Evolutionary conservation across 202 grass and related monocot genomes (phyloP).

Genomic region (Brachypodium distachyon): DNA sequence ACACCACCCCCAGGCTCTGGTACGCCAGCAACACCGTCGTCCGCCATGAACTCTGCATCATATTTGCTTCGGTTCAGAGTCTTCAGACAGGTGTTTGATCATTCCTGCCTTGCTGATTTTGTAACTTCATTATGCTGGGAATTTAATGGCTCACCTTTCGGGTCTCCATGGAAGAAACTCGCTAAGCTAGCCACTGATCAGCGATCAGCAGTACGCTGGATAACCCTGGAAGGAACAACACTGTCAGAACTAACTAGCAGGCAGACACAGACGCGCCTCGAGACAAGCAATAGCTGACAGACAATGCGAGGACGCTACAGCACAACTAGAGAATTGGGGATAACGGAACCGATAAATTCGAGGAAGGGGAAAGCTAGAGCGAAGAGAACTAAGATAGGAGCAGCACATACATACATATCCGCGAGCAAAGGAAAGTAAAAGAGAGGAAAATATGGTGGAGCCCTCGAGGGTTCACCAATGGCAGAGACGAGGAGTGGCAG

Average conservation of each 20-base stretch:
- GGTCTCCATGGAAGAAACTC: neutral
- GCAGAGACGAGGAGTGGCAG: neutral
- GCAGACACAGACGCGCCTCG: neutral
- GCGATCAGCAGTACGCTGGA: neutral
- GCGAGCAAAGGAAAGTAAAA: too few relatives aligned
- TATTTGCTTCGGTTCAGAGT: neutral
- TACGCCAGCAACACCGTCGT: slow-evolving; percentile 75
- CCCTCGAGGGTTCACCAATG: neutral
- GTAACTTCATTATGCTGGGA: neutral
- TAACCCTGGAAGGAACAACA: neutral
- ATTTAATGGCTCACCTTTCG: neutral
- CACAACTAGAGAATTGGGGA: neutral
- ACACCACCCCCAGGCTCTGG: slow-evolving; percentile 93
- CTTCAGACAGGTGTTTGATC: too few relatives aligned
- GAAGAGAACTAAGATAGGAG: neutral
- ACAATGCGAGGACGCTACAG: neutral
- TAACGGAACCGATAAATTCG: neutral
- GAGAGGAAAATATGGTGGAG: neutral
- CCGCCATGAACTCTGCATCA: slow-evolving; percentile 63
- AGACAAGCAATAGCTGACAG: neutral
- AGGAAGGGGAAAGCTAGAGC: neutral
- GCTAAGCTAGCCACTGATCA: neutral
- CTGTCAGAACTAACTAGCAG: neutral
- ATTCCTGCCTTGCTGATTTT: neutral
- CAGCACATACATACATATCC: neutral